A percentile compares a stretch with the other conserved stretches of the same genome.
Evolutionary conservation across 106 monocot species (phyloP).

Genomic region (Dactylorhiza incarnata): DNA sequence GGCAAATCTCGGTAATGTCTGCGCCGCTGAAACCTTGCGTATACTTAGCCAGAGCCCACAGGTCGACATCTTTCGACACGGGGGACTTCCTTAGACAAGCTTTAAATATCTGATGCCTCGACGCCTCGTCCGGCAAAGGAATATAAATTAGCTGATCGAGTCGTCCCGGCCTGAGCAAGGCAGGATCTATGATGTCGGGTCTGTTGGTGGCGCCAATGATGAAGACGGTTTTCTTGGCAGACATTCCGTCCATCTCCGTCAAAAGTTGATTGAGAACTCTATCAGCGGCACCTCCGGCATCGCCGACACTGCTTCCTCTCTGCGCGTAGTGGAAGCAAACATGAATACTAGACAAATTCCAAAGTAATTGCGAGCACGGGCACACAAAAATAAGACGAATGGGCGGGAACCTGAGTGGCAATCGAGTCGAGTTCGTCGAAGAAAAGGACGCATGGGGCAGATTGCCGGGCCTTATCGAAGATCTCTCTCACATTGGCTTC

Average conservation of each 20-base stretch:
- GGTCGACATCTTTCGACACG: constrained; percentile 75
- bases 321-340: constrained; percentile 8
- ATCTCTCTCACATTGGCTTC: constrained; percentile 88
- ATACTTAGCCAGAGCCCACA: constrained; percentile 72
- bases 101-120: constrained; percentile 67
- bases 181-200: constrained; percentile 88
- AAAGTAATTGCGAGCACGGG: background rate
- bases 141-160: constrained; percentile 91
- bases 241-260: constrained; percentile 97
- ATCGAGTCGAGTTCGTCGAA: constrained; percentile 92
- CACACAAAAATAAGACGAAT: background rate
- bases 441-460: constrained; percentile 90
- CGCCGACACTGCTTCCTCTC: constrained; percentile 87
- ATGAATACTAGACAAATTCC: background rate
- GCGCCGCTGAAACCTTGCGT: constrained; percentile 92
- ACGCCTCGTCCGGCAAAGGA: constrained; percentile 83
- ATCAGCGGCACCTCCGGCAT: constrained; percentile 90
- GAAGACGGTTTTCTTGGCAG: constrained; percentile 86
- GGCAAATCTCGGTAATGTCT: constrained; percentile 85
- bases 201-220: constrained; percentile 89
- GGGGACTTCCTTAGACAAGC: constrained; percentile 80
- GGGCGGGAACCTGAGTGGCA: constrained; percentile 65
- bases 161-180: constrained; percentile 79
- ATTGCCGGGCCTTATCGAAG: constrained; percentile 80
- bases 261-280: constrained; percentile 82